Evolutionary conservation across 1,139 yeast species (phyloP), one percentile per base, ranked within the genome.

Genomic region (Yamadazyma songkhlaensis): DNA sequence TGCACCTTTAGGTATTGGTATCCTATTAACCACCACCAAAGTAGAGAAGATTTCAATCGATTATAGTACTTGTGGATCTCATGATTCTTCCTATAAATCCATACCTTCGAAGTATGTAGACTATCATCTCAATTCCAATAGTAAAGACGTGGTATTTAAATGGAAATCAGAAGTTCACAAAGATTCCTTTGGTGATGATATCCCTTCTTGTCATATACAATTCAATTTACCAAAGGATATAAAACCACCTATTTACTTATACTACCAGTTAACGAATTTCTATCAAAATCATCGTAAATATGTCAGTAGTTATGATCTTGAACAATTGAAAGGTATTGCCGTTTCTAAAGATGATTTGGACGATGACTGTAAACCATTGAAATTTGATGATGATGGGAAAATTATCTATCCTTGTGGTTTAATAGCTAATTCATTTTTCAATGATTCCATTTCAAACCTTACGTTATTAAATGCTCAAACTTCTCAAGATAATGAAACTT

Each of bases 371-470:
- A 66, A 69, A 34, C 88, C 89, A 1, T 59, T 84, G 53, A 70
- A 67, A 38, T 64, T 66, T 37, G 42, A 50, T 7, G 52, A 50
- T 2, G 44, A 49, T 22, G 71, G 74, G 28, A 68, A 62, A 44
- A 53, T 66, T 35, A 50, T 67, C 14, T 92, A 92, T 58, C 98
- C 98, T 7, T 92, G 98, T 65, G 98, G 98, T 0, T 70, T 92
- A 44, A 90, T 92, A 56, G 97, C 98, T 36, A 92, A 92, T 62
- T 84, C 97, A 1, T 60, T 81, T 55, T 92, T 92, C 66, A 92
- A 94, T 61, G 98, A 92, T 54, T 84, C 97, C 2, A 74, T 81
- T 49, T 55, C 77, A 3, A 58, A 68, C 10, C 67, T 72, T 9
- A 78, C 85, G 4, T 55, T 64, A 7, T 57, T 71, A 37, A 71